Percentiles rank a stretch among this genome's conserved stretches.
Conservation (phyloP, 495 filamentous ascomycete genomes). For the Paragyromitra xinjiangensis region DNA sequence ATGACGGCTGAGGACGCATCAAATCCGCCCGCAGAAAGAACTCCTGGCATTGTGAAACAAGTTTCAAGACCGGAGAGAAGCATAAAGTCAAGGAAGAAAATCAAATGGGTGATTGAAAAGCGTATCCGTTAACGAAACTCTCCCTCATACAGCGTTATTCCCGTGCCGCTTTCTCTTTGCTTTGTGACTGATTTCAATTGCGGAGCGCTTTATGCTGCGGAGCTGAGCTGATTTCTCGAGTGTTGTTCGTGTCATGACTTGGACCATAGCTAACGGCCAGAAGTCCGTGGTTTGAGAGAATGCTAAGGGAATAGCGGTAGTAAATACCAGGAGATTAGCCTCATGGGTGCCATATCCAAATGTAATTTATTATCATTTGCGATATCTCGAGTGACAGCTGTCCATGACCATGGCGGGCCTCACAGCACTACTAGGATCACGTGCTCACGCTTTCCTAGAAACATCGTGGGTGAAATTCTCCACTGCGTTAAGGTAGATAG, state of each 20-base stretch:
- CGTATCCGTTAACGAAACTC: background rate
- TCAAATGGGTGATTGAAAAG: conserved; percentile 3
- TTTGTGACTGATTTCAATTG: conserved; percentile 7
- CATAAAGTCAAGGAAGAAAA: conserved; percentile 6
- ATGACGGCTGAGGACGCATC: background rate
- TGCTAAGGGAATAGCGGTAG: background rate
- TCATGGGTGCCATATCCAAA: background rate
- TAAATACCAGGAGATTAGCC: background rate
- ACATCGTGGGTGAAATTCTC: background rate
- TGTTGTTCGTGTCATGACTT: conserved; percentile 11
- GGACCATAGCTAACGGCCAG: background rate
- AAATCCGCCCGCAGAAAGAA: background rate
- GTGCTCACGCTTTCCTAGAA: background rate
- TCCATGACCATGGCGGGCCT: background rate
- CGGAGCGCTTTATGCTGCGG: background rate
- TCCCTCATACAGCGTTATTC: conserved; percentile 12
- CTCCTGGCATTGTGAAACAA: conserved; percentile 24
- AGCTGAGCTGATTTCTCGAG: conserved; percentile 30
- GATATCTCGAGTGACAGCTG: background rate
- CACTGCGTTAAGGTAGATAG: background rate
- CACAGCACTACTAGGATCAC: background rate
- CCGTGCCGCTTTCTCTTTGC: conserved; percentile 14
- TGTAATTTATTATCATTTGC: background rate
- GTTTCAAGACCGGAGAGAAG: conserved; percentile 6
- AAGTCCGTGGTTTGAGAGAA: background rate